phyloP scores from a whole-genome alignment of 1,284 basidiomycete genomes.

The Wallemia hederae region DNA sequence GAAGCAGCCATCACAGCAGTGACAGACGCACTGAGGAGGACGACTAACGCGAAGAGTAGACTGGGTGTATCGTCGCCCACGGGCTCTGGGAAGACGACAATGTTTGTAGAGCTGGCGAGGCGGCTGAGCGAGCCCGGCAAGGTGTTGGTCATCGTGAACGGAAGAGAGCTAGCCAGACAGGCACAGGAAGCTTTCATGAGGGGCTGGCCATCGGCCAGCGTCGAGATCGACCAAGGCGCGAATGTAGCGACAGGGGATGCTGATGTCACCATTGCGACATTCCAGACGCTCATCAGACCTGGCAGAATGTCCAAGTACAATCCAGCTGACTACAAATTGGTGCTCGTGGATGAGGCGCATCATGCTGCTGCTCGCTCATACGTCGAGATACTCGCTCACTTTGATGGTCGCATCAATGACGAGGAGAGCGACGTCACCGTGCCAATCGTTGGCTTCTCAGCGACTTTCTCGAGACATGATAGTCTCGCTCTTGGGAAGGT shows the following conservation, averaged over 20 bases:
- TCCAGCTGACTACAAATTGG: slow-evolving; percentile 36
- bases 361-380: slow-evolving; percentile 75
- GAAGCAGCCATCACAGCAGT: neutral
- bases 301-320: slow-evolving; percentile 51
- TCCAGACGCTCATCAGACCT: slow-evolving; percentile 47
- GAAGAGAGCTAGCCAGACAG: slow-evolving; percentile 62
- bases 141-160: slow-evolving; percentile 59
- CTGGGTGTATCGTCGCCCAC: slow-evolving; percentile 84
- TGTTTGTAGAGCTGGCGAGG: slow-evolving; percentile 51
- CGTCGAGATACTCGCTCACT: slow-evolving; percentile 39
- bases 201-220: slow-evolving; percentile 39
- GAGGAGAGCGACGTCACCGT: slow-evolving; percentile 16
- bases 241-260: slow-evolving; percentile 47
- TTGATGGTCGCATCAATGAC: slow-evolving; percentile 21
- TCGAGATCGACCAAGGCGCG: slow-evolving; percentile 77
- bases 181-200: slow-evolving; percentile 40
- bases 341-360: slow-evolving; percentile 82
- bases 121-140: slow-evolving; percentile 25
- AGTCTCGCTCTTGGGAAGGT: slow-evolving; percentile 62
- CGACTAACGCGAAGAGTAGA: slow-evolving; percentile 19
- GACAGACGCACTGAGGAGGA: neutral
- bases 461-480: slow-evolving; percentile 78
- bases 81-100: slow-evolving; percentile 73
- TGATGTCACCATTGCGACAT: slow-evolving; percentile 75
- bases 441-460: slow-evolving; percentile 79